Percentiles rank a stretch among this genome's conserved stretches.
Evolutionary conservation across 805 yeast species (phyloP).

Genomic region (Cyberlindnera mrakii): DNA sequence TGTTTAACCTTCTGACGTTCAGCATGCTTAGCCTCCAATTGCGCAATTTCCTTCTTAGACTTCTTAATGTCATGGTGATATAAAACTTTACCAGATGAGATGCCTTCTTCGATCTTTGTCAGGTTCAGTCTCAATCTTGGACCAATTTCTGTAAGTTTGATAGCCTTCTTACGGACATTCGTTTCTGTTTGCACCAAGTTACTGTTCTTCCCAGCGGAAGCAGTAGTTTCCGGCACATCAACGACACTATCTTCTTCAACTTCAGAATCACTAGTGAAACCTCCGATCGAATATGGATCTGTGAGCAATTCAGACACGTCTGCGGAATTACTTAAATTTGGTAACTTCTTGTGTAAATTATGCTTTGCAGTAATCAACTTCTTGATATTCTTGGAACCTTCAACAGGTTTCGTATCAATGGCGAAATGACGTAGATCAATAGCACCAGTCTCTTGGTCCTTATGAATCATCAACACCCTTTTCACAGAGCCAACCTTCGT

Average conservation of each 20-base stretch:
- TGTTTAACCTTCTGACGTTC: slow-evolving; percentile 55
- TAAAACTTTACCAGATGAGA: slow-evolving; percentile 82
- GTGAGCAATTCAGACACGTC: slow-evolving; percentile 82
- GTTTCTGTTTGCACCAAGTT: slow-evolving; percentile 17
- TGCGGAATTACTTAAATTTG: slow-evolving; percentile 39
- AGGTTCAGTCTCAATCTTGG: slow-evolving; percentile 77
- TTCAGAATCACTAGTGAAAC: slow-evolving; percentile 86
- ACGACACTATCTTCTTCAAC: slow-evolving; percentile 87
- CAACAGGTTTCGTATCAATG: slow-evolving; percentile 81
- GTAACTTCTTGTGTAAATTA: slow-evolving; percentile 18
- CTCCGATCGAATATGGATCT: slow-evolving; percentile 78
- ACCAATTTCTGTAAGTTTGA: slow-evolving; percentile 87
- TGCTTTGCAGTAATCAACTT: slow-evolving; percentile 21
- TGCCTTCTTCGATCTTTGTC: slow-evolving; percentile 86
- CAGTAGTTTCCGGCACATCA: slow-evolving; percentile 37
- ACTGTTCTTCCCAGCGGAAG: slow-evolving; percentile 16
- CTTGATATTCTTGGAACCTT: slow-evolving; percentile 32
- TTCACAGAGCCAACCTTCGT: slow-evolving; percentile 70
- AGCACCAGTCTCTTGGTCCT: slow-evolving; percentile 60
- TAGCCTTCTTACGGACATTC: slow-evolving; percentile 58
- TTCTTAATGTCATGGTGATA: slow-evolving; percentile 72
- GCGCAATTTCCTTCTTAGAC: slow-evolving; percentile 50
- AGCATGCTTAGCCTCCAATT: slow-evolving; percentile 63
- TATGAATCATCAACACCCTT: slow-evolving; percentile 79
- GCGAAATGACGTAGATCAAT: slow-evolving; percentile 87